Evolutionary conservation across 192 early-diverging fungal genomes (phyloP).

Genomic region (Martensiomyces pterosporus): DNA sequence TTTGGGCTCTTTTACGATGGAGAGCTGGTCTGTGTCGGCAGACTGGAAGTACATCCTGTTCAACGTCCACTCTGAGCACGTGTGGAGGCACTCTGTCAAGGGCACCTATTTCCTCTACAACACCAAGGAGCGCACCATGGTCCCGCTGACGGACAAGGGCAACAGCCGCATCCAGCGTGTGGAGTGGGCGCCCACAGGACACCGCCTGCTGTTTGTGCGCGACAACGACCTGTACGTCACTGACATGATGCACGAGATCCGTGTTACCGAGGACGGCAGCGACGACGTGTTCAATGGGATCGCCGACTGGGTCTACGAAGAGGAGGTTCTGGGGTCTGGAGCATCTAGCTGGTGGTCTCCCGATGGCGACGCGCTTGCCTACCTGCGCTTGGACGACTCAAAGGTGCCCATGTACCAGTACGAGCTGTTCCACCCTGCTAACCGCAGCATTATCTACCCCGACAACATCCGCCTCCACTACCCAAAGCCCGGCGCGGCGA

Average conservation of each 20-base stretch:
- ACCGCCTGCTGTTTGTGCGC: slow-evolving; percentile 77
- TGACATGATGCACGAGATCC: slow-evolving; percentile 61
- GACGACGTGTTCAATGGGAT: slow-evolving; percentile 83
- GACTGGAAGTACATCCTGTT: slow-evolving; percentile 78
- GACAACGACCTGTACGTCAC: slow-evolving; percentile 86
- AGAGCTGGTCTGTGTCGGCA: slow-evolving; percentile 61
- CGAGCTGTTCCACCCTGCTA: slow-evolving; percentile 66
- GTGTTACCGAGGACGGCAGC: slow-evolving; percentile 83
- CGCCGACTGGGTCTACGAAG: slow-evolving; percentile 99
- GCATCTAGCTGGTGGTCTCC: slow-evolving; percentile 87
- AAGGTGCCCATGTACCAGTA: slow-evolving; percentile 74
- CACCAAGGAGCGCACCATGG: slow-evolving; percentile 54
- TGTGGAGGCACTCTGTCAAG: slow-evolving; percentile 82
- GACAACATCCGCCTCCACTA: slow-evolving; percentile 73
- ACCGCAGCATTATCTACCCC: slow-evolving; percentile 60
- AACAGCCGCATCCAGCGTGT: slow-evolving; percentile 59
- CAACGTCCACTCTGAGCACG: slow-evolving; percentile 55
- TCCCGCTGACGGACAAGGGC: slow-evolving; percentile 51
- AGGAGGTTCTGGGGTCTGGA: slow-evolving; percentile 74
- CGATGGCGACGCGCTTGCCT: slow-evolving; percentile 71
- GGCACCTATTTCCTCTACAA: slow-evolving; percentile 80
- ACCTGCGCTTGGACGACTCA: slow-evolving; percentile 82
- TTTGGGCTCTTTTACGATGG: slow-evolving; percentile 41
- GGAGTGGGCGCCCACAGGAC: slow-evolving; percentile 73
- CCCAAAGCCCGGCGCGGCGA: slow-evolving; percentile 84